A percentile compares a stretch with the other conserved stretches of the same genome.
Conservation (phyloP, 1,139 yeast genomes). For the Sugiyamaella novakii region DNA sequence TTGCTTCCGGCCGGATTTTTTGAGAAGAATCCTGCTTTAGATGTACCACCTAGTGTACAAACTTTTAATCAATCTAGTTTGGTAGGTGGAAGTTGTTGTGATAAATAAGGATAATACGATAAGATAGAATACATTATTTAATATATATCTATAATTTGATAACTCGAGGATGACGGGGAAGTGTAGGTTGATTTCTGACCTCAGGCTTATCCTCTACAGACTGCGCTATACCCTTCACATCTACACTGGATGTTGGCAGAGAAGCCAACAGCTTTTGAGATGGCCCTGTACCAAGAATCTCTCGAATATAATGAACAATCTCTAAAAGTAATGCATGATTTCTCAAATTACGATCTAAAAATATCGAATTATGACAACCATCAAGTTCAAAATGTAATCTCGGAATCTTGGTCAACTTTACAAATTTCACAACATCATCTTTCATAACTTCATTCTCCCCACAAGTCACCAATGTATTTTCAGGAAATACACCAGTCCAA, state of each 20-base stretch:
- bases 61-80: slow-evolving; percentile 18
- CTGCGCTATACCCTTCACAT: not conserved
- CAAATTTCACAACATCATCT: slow-evolving; percentile 19
- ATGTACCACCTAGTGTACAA: slow-evolving; percentile 55
- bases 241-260: not conserved
- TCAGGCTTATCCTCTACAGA: not conserved
- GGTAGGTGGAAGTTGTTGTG: slow-evolving; percentile 4
- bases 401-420: slow-evolving; percentile 7
- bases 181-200: not conserved
- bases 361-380: slow-evolving; percentile 19
- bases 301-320: slow-evolving; percentile 16
- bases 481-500: slow-evolving; percentile 21
- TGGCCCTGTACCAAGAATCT: slow-evolving; percentile 15
- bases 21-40: slow-evolving; percentile 73
- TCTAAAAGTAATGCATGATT: slow-evolving; percentile 18
- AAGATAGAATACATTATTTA: not conserved
- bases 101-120: not conserved
- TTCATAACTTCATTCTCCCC: slow-evolving; percentile 20
- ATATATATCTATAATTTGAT: slow-evolving; percentile 11
- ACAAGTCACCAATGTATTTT: slow-evolving; percentile 15
- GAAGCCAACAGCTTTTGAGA: slow-evolving; percentile 9
- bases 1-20: slow-evolving; percentile 80
- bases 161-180: not conserved
- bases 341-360: slow-evolving; percentile 14
- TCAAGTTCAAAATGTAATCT: slow-evolving; percentile 16